Base-by-base conservation (phyloP, 2,329 filamentous ascomycete species). In the Aspergillus niger region DNA sequence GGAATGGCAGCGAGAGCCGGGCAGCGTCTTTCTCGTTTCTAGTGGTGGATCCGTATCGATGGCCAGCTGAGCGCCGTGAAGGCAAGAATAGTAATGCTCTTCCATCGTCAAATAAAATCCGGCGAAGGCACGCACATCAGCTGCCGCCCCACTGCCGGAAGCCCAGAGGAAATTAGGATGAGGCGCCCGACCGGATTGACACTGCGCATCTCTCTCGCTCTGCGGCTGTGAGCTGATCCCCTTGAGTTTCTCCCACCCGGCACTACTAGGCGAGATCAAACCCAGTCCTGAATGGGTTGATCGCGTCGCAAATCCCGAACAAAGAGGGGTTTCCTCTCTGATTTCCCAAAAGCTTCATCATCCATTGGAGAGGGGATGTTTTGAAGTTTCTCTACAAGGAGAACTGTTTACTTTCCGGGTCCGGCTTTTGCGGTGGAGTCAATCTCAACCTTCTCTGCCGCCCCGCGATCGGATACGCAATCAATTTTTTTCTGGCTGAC, bases 341-440 rank as follows among this genome's bases (percentile, higher is more conserved):
- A 36, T 15, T 36, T 4, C 11, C 32, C 32, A 13, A 36, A 13
- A 17, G 44, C 24, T 13, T 26, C 13, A 22, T 32, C 48, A 28
- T 30, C 56, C 22, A 13, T 20, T 20, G n/a, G 8, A 8, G 13
- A 17, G 26, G n/a, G 20, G 15, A 36, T 67, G 62, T 67, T 67
- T 65, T 59, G 63, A 59, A 63, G 52, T 67, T 66, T 51, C 65
- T 65, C 55, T 57, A 63, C 63, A 47, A 36, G 62, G 65, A 62
- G 65, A 51, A 63, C 47, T 67, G 61, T 67, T 64, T 64, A 67
- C 63, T 8, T 64, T 47, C 55, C 30, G 44, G 54, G 43, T 51
- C 61, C 59, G 60, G 62, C 50, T 60, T 53, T 58, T 53, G 41
- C 49, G 49, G 62, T 65, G 64, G 64, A 66, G 61, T 32, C 51